Conservation (phyloP, 768 basidiomycete genomes). For the Tylopilus rubrobrunneus region DNA sequence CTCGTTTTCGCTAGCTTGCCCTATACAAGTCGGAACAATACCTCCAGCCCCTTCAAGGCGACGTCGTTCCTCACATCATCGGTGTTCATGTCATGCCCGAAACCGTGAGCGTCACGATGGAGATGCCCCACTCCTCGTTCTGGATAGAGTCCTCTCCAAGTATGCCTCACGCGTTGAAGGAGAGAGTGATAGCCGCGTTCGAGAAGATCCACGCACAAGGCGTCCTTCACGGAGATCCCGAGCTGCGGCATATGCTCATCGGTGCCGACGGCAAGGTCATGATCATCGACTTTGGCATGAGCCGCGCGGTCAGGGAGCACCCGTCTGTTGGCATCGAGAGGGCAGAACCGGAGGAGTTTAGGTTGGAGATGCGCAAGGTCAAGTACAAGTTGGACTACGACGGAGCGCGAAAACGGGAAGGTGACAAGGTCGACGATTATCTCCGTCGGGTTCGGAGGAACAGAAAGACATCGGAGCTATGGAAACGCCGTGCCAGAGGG, state of each 20-base stretch:
- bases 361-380: conserved; percentile 52
- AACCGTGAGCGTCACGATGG: conserved; percentile 43
- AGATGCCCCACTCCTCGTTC: conserved; percentile 52
- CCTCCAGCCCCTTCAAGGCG: conserved; percentile 50
- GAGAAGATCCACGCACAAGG: conserved; percentile 44
- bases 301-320: conserved; percentile 29
- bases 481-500: conserved; percentile 27
- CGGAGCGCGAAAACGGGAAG: conserved; percentile 35
- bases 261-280: conserved; percentile 50
- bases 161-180: conserved; percentile 55
- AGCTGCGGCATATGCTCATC: conserved; percentile 52
- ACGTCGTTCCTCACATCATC: conserved; percentile 50
- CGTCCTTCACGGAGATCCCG: conserved; percentile 46
- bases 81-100: conserved; percentile 40
- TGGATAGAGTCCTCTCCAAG: conserved; percentile 58
- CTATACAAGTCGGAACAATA: conserved; percentile 45
- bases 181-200: conserved; percentile 48
- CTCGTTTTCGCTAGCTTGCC: conserved; percentile 38
- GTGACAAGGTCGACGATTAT: conserved; percentile 30
- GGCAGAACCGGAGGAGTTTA: conserved; percentile 40
- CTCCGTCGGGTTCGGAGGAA: conserved; percentile 30
- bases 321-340: conserved; percentile 32
- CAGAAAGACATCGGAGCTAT: conserved; percentile 20
- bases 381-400: conserved; percentile 50
- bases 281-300: conserved; percentile 52